Percentiles rank a stretch among this genome's conserved stretches.
Conservation (phyloP, 352 stramenopile genomes). For the Phytophthora sojae region DNA sequence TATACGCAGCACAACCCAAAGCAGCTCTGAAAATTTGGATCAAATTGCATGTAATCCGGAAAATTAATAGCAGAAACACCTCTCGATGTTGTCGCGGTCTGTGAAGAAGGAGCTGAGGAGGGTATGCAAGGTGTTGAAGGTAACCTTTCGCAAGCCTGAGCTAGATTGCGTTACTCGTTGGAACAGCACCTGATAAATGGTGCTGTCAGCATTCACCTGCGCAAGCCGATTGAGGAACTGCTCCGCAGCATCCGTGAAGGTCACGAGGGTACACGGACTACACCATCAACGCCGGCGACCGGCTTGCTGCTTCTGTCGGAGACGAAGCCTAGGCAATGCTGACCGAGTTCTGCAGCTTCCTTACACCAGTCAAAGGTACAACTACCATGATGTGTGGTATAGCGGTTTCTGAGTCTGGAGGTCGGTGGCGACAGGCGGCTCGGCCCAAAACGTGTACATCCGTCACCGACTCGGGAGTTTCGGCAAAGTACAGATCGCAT, state of each 20-base stretch:
- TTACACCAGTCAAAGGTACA: conserved; percentile 27
- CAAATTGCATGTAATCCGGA: background rate
- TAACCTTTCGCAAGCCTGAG: background rate
- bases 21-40: background rate
- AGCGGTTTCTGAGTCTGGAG: too few relatives aligned
- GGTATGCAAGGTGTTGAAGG: conserved; percentile 8
- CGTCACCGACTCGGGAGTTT: too few relatives aligned
- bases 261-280: conserved; percentile 22
- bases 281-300: conserved; percentile 1
- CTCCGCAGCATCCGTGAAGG: conserved; percentile 4
- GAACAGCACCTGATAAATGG: conserved; percentile 24
- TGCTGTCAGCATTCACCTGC: conserved; percentile 4
- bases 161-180: conserved; percentile 13
- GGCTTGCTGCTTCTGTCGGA: background rate
- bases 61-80: background rate
- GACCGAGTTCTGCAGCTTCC: conserved; percentile 7
- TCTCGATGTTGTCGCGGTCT: background rate
- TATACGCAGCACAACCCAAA: background rate
- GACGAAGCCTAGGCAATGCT: background rate
- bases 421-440: too few relatives aligned
- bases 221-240: conserved; percentile 10
- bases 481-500: too few relatives aligned
- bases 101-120: conserved; percentile 2
- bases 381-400: conserved; percentile 21
- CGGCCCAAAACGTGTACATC: too few relatives aligned